Evolutionary conservation across 2,329 filamentous ascomycete genomes (phyloP).

Genomic region (Xylariomycetidae sp.): DNA sequence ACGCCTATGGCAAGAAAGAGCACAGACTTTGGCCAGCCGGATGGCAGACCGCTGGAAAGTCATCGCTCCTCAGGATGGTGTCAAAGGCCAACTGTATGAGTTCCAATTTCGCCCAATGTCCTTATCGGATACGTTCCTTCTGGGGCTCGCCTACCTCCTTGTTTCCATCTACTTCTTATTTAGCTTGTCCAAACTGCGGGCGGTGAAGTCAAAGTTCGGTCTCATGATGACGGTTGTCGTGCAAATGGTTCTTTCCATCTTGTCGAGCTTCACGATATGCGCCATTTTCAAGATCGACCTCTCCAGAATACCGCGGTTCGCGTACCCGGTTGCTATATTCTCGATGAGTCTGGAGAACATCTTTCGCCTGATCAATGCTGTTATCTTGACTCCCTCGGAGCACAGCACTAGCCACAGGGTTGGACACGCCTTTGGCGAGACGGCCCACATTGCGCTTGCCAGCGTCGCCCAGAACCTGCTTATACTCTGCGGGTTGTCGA

Average conservation of each 20-base stretch:
- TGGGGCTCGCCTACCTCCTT: conserved; percentile 59
- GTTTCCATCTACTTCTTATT: conserved; percentile 59
- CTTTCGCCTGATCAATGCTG: conserved; percentile 70
- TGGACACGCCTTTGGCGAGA: conserved; percentile 67
- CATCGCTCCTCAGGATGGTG: conserved; percentile 51
- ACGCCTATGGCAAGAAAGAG: conserved; percentile 57
- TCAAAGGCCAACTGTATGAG: conserved; percentile 61
- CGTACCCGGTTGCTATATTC: conserved; percentile 71
- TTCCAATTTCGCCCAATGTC: conserved; percentile 75
- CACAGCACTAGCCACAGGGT: conserved; percentile 64
- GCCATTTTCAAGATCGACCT: conserved; percentile 70
- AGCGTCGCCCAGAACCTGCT: conserved; percentile 63
- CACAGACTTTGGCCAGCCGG: conserved; percentile 44
- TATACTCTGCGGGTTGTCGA: conserved; percentile 60
- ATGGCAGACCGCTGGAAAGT: conserved; percentile 54
- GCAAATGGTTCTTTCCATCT: conserved; percentile 66
- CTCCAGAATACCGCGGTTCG: conserved; percentile 65
- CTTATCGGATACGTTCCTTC: conserved; percentile 54
- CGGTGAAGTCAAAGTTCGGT: conserved; percentile 70
- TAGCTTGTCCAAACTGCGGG: conserved; percentile 62
- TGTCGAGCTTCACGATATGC: conserved; percentile 76
- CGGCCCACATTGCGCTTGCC: conserved; percentile 62
- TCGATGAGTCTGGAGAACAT: conserved; percentile 75
- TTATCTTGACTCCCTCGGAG: conserved; percentile 64
- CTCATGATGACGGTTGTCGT: conserved; percentile 64